Evolutionary conservation across 1,139 yeast species (phyloP).

Genomic region (Scheffersomyces parashehatae): DNA sequence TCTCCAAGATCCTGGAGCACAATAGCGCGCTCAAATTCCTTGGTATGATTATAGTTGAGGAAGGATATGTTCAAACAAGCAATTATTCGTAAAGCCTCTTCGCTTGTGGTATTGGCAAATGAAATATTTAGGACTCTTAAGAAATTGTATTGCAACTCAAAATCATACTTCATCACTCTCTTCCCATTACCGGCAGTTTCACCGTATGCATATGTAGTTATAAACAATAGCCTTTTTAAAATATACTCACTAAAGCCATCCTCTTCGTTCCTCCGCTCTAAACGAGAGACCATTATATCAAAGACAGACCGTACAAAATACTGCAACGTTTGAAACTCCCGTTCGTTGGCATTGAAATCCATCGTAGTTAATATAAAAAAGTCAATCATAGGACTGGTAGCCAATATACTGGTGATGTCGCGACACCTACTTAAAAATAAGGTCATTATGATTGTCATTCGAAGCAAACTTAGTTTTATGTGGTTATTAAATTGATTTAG

Average conservation of each 20-base stretch:
- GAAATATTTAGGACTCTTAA: conserved; percentile 6
- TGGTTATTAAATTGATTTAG: conserved; percentile 12
- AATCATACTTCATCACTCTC: background rate
- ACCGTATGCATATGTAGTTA: conserved; percentile 3
- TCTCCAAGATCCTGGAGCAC: no score
- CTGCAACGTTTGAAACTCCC: conserved; percentile 6
- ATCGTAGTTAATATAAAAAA: conserved; percentile 10
- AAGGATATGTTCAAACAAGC: background rate
- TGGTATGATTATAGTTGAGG: no score
- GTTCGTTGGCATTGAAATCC: conserved; percentile 13
- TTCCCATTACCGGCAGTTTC: background rate
- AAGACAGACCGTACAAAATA: conserved; percentile 10
- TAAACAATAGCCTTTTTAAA: background rate
- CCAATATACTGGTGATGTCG: no score
- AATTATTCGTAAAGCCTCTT: background rate
- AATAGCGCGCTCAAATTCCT: no score
- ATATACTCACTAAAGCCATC: no score
- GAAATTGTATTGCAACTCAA: conserved; percentile 7
- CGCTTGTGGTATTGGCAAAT: conserved; percentile 2
- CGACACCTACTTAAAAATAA: background rate
- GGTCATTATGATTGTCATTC: conserved; percentile 8
- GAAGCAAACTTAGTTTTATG: conserved; percentile 6
- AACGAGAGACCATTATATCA: conserved; percentile 2
- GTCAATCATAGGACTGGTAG: background rate
- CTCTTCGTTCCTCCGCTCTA: no score